These are phyloP conservation scores for Rubia tinctorum DNA, from an alignment of 305 asterid genomes.

Conservation along the genomic window DNA sequence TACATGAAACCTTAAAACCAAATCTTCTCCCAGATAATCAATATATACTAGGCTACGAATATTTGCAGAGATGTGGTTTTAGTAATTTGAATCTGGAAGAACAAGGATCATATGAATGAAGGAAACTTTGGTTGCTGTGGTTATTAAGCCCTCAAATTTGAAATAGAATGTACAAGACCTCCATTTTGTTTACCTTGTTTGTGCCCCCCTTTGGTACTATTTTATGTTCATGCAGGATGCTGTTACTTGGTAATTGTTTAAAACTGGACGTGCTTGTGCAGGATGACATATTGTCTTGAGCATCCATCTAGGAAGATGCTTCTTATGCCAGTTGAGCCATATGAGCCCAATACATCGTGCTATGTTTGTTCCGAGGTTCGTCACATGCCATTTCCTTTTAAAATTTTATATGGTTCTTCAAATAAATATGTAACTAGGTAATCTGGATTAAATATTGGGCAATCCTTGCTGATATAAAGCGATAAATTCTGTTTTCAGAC, in stretches of 20 bases:
- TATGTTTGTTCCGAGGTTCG: constrained; percentile 97
- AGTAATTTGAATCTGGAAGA: neutral
- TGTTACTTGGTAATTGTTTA: neutral
- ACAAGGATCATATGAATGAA: neutral
- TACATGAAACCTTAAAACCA: neutral
- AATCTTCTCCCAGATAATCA: neutral
- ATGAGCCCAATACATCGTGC: constrained; percentile 85
- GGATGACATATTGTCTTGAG: constrained; percentile 98
- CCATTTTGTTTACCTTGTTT: neutral
- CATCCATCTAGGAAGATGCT: constrained; percentile 90
- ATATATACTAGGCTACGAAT: neutral
- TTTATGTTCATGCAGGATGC: neutral
- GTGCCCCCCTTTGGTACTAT: neutral
- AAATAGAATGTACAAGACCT: neutral
- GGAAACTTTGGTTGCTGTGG: neutral
- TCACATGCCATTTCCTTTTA: neutral
- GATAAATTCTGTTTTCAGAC: constrained; percentile 49
- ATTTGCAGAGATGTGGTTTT: neutral
- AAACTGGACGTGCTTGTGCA: constrained; percentile 23
- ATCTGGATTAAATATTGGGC: neutral
- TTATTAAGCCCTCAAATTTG: neutral
- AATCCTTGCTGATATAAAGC: constrained; percentile 16
- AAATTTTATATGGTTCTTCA: neutral
- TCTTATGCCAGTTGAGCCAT: constrained; percentile 96
- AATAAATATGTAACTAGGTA: neutral